These are phyloP conservation scores for Copromyces sp. DNA, from an alignment of 495 filamentous ascomycete species.

Conservation along the genomic window DNA sequence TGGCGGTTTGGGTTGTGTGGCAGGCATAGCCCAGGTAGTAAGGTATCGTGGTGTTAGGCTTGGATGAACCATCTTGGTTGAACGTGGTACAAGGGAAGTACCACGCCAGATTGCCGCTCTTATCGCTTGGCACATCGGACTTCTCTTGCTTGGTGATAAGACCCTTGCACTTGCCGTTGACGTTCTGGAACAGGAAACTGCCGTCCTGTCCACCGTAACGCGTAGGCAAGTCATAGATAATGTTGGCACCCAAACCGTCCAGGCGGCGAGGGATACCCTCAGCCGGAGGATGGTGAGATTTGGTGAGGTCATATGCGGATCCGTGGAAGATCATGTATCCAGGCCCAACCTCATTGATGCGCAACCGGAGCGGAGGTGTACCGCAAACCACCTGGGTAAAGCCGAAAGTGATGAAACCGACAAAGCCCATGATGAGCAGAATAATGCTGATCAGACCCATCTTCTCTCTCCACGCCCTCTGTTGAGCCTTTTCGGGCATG, in stretches of 20 bases:
- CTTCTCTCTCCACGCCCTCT: constrained; percentile 96
- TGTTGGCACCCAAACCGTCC: constrained; percentile 47
- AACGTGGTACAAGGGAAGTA: constrained; percentile 91
- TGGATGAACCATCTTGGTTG: constrained; percentile 84
- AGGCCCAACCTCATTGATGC: constrained; percentile 64
- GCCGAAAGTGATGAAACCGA: constrained; percentile 94
- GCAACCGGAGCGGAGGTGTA: constrained; percentile 53
- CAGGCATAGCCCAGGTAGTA: constrained; percentile 83
- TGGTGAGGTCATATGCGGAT: constrained; percentile 66
- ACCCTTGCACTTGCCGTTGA: constrained; percentile 94
- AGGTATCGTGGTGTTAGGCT: constrained; percentile 60
- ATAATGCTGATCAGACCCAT: constrained; percentile 96
- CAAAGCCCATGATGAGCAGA: constrained; percentile 72
- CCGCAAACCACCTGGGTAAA: constrained; percentile 87
- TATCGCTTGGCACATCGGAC: constrained; percentile 73
- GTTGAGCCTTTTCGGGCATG: constrained; percentile 78
- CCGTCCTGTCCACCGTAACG: constrained; percentile 82
- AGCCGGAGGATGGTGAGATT: constrained; percentile 66
- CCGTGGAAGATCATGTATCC: constrained; percentile 98
- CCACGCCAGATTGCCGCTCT: constrained; percentile 71
- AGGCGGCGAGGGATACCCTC: constrained; percentile 55
- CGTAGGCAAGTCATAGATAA: constrained; percentile 73
- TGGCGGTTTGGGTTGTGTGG: constrained; percentile 60
- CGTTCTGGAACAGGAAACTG: constrained; percentile 97
- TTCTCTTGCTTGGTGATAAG: constrained; percentile 60